phyloP scores from a whole-genome alignment of 129 eudicot genomes.

The Flaveria robusta region DNA sequence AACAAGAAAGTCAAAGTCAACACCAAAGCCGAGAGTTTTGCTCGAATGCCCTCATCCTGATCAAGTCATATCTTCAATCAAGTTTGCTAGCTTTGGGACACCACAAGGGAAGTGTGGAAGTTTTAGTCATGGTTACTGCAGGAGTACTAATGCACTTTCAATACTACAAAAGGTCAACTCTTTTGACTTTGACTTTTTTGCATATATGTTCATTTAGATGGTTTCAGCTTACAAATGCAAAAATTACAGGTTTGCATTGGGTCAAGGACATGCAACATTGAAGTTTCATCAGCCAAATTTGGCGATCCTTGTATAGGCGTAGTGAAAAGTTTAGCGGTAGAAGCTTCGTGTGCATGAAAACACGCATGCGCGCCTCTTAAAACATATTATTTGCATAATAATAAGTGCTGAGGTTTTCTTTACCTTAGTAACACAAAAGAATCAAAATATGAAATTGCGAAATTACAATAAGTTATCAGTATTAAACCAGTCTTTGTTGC shows the following conservation, averaged over 20 bases:
- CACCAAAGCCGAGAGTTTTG: conserved; percentile 46
- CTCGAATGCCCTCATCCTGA: conserved; percentile 63
- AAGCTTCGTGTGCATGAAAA: conserved; percentile 65
- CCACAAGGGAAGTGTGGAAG: conserved; percentile 85
- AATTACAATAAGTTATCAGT: conserved; percentile 8
- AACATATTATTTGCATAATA: conserved; percentile 19
- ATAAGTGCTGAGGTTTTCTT: conserved; percentile 15
- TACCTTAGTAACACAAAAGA: conserved; percentile 10
- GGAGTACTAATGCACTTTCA: conserved; percentile 60
- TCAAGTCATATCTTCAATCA: conserved; percentile 77
- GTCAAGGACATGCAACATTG: conserved; percentile 66
- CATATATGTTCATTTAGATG: neutral
- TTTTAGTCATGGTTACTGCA: conserved; percentile 79
- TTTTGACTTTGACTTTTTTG: conserved; percentile 17
- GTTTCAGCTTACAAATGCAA: neutral
- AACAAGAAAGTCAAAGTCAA: conserved; percentile 44
- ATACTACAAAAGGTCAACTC: conserved; percentile 57
- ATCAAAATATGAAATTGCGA: neutral
- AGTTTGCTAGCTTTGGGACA: conserved; percentile 91
- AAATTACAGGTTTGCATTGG: conserved; percentile 81
- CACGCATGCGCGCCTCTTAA: neutral
- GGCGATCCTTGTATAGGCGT: conserved; percentile 84
- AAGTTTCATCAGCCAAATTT: conserved; percentile 54
- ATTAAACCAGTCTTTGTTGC: no score
- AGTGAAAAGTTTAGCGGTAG: conserved; percentile 76